These are phyloP conservation scores for Serendipita indica DNA, from an alignment of 768 basidiomycete species.

Conservation along the genomic window DNA sequence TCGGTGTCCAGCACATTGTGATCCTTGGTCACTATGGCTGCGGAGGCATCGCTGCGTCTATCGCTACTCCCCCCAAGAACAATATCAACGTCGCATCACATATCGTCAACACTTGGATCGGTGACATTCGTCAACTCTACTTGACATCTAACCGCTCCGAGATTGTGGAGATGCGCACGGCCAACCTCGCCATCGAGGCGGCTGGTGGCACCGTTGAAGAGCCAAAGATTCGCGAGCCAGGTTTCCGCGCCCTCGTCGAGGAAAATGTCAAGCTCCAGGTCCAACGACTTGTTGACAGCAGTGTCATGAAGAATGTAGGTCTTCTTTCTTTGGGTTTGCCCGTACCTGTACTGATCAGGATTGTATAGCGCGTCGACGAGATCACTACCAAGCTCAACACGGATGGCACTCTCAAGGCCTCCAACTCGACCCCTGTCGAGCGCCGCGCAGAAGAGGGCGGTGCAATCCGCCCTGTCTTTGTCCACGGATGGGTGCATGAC, in stretches of 20 bases:
- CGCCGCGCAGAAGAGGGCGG: neutral
- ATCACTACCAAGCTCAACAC: conserved; percentile 7
- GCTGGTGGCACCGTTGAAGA: conserved; percentile 6
- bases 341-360: neutral
- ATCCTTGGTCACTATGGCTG: conserved; percentile 14
- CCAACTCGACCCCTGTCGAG: neutral
- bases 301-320: conserved; percentile 9
- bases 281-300: conserved; percentile 1
- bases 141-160: conserved; percentile 11
- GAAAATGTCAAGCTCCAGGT: conserved; percentile 13
- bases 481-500: conserved; percentile 14
- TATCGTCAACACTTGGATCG: conserved; percentile 12
- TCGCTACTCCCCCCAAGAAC: conserved; percentile 9
- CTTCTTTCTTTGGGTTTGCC: neutral
- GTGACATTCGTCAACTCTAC: conserved; percentile 10
- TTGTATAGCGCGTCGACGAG: conserved; percentile 1
- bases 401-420: neutral
- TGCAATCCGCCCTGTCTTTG: conserved; percentile 5
- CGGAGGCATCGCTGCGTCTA: conserved; percentile 13
- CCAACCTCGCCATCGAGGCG: conserved; percentile 5
- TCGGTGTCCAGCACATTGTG: conserved; percentile 13
- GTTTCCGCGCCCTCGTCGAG: conserved; percentile 13
- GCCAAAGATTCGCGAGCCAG: conserved; percentile 10
- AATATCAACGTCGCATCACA: conserved; percentile 9
- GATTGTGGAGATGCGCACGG: conserved; percentile 11